Conservation (phyloP, 768 basidiomycete genomes). For the Gloeopeniophorella convolvens region DNA sequence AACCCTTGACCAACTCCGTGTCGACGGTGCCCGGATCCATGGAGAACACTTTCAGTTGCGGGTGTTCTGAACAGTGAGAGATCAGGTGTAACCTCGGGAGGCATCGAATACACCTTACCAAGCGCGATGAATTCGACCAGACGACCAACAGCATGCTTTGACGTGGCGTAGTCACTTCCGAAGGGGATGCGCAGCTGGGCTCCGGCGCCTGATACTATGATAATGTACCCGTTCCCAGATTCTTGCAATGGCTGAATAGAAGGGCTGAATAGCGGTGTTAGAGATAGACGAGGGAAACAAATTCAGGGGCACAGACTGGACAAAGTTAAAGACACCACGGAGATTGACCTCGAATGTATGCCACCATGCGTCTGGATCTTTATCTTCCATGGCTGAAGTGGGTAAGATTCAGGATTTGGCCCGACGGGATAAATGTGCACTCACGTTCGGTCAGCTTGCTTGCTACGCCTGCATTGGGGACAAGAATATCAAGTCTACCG, state of each 20-base stretch:
- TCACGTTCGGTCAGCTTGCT: too few species aligned
- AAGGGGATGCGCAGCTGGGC: neutral
- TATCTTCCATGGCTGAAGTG: slow-evolving; percentile 17
- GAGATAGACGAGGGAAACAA: neutral
- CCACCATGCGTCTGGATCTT: slow-evolving; percentile 25
- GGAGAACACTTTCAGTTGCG: neutral
- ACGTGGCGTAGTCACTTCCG: neutral
- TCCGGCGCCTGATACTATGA: too few species aligned
- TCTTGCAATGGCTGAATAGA: too few species aligned
- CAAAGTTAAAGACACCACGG: slow-evolving; percentile 22
- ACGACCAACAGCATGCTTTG: neutral
- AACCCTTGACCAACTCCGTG: neutral
- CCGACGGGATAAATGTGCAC: too few species aligned
- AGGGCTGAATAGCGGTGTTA: too few species aligned
- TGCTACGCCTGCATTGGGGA: too few species aligned
- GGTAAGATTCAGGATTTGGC: too few species aligned
- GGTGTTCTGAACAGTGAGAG: neutral
- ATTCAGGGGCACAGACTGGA: slow-evolving; percentile 11
- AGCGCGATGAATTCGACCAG: too few species aligned
- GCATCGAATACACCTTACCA: too few species aligned
- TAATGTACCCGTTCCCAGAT: too few species aligned
- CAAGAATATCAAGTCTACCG: too few species aligned
- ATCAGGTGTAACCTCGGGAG: too few species aligned
- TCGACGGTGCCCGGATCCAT: neutral
- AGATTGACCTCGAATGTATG: slow-evolving; percentile 22